Evolutionary conservation across 163 green algal genomes (phyloP).

Genomic region (Chlamydomonas reinhardtii): DNA sequence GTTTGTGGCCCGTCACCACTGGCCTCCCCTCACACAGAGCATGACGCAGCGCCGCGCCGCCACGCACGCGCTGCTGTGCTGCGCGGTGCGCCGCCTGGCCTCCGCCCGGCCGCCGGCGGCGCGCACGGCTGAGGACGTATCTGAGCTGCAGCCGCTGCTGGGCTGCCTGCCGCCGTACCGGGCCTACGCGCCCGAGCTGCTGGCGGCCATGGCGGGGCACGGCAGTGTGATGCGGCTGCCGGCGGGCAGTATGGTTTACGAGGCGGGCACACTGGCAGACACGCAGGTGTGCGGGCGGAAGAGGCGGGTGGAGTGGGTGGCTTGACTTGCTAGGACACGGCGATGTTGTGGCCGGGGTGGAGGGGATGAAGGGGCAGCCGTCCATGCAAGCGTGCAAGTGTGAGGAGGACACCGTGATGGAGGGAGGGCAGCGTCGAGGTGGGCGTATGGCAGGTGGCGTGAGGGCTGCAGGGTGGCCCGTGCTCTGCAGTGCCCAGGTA

Average conservation of each 20-base stretch:
- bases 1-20: too few species aligned
- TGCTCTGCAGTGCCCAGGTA: too few species aligned
- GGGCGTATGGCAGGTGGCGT: too few species aligned
- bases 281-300: neutral
- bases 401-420: too few species aligned
- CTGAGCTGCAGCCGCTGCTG: constrained; percentile 39
- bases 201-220: neutral
- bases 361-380: too few species aligned
- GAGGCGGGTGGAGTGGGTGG: neutral
- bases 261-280: constrained; percentile 33
- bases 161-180: constrained; percentile 5
- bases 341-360: too few species aligned
- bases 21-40: too few species aligned
- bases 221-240: neutral
- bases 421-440: too few species aligned
- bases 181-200: constrained; percentile 18
- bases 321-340: too few species aligned
- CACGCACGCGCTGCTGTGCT: constrained; percentile 18
- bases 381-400: too few species aligned
- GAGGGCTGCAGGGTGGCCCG: too few species aligned
- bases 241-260: constrained; percentile 32
- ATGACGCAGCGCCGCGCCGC: neutral
- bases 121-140: constrained; percentile 22
- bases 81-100: constrained; percentile 8
- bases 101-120: neutral